Conservation (phyloP, 2,329 filamentous ascomycete genomes). For the Exophiala oligosperma region DNA sequence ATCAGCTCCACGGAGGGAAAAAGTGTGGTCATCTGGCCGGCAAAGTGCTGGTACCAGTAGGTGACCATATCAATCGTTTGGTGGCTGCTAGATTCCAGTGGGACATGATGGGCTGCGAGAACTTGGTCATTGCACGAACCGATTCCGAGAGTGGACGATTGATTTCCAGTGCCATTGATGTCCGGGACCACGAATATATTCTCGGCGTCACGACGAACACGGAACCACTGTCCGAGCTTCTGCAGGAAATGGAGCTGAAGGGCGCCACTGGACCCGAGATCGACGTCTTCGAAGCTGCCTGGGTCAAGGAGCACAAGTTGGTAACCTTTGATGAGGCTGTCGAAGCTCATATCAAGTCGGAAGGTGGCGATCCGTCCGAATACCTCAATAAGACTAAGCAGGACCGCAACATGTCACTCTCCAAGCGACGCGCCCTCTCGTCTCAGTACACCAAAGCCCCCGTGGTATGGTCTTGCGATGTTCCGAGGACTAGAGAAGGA, state of each 20-base stretch:
- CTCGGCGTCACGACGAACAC: slow-evolving; percentile 78
- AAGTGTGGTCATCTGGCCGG: slow-evolving; percentile 99
- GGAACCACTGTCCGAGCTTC: slow-evolving; percentile 79
- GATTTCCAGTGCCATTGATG: slow-evolving; percentile 86
- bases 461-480: slow-evolving; percentile 85
- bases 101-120: slow-evolving; percentile 97
- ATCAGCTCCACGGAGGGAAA: slow-evolving; percentile 97
- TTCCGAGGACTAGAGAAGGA: slow-evolving; percentile 88
- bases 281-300: slow-evolving; percentile 79
- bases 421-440: slow-evolving; percentile 73
- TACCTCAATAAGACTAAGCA: slow-evolving; percentile 65
- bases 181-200: slow-evolving; percentile 95
- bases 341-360: slow-evolving; percentile 67
- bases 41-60: slow-evolving; percentile 94
- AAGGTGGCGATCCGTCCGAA: slow-evolving; percentile 63
- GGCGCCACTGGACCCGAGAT: slow-evolving; percentile 80
- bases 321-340: slow-evolving; percentile 92
- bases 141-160: slow-evolving; percentile 93
- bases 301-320: slow-evolving; percentile 83
- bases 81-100: slow-evolving; percentile 93
- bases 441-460: slow-evolving; percentile 64
- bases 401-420: slow-evolving; percentile 74
- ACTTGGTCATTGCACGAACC: slow-evolving; percentile 89
- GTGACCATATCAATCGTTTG: slow-evolving; percentile 95
- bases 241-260: slow-evolving; percentile 83